A percentile compares a stretch with the other conserved stretches of the same genome.
Evolutionary conservation across 306 rosid genomes (phyloP).

Genomic region (Pachyrhizus erosus): DNA sequence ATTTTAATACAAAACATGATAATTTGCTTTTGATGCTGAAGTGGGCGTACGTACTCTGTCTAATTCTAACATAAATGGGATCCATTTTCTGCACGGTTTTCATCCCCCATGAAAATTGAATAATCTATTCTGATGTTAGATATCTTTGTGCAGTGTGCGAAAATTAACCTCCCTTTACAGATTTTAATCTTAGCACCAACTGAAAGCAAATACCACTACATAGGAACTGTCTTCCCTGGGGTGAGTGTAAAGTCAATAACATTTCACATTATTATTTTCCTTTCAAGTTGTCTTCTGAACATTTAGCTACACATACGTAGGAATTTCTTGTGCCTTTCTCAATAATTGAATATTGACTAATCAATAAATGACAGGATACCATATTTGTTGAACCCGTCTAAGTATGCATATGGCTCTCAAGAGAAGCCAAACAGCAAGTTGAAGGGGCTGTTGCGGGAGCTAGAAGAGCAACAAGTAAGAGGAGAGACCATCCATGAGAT

Average conservation of each 20-base stretch:
- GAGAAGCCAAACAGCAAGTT: not conserved
- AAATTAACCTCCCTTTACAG: conserved; percentile 23
- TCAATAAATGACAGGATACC: conserved; percentile 30
- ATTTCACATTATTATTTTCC: not conserved
- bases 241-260: conserved; percentile 33
- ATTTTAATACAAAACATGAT: not conserved
- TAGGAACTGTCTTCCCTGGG: conserved; percentile 35
- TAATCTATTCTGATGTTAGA: not conserved
- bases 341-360: not conserved
- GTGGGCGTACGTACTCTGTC: not conserved
- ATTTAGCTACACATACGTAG: not conserved
- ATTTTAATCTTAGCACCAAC: conserved; percentile 17
- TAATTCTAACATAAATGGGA: not conserved
- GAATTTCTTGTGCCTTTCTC: not conserved
- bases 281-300: not conserved
- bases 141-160: conserved; percentile 36
- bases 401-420: not conserved
- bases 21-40: not conserved
- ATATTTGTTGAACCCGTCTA: not conserved
- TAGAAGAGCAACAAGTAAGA: not conserved
- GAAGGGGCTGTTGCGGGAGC: not conserved
- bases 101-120: not conserved
- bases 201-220: not conserved
- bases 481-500: not conserved
- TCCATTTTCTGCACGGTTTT: not conserved